Evolutionary conservation across 495 filamentous ascomycete genomes (phyloP).

Genomic region (Penicillium roqueforti): DNA sequence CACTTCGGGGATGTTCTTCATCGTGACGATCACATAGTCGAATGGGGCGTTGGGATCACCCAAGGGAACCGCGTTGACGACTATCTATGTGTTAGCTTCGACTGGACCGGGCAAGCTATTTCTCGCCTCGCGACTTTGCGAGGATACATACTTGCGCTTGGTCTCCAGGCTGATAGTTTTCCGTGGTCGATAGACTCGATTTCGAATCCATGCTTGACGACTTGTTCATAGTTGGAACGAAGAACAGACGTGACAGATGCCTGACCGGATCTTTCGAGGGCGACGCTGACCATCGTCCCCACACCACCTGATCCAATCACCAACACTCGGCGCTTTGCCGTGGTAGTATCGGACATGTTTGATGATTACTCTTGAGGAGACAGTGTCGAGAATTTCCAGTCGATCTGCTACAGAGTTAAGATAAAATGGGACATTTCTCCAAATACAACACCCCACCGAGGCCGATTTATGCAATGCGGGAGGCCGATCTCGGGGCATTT

Average conservation of each 20-base stretch:
- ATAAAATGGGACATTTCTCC: too few species aligned
- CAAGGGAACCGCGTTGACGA: conserved; percentile 9
- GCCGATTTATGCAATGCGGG: too few species aligned
- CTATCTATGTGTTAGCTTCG: not conserved
- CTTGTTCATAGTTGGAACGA: conserved; percentile 51
- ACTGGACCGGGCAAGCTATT: not conserved
- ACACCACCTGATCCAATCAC: conserved; percentile 50
- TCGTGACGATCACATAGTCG: conserved; percentile 50
- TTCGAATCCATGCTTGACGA: conserved; percentile 44
- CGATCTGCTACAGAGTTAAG: too few species aligned
- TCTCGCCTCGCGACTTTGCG: not conserved
- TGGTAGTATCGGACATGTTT: not conserved
- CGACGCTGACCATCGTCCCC: conserved; percentile 45
- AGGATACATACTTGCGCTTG: conserved; percentile 13
- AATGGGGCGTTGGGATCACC: conserved; percentile 4
- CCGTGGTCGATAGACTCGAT: conserved; percentile 42
- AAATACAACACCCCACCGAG: too few species aligned
- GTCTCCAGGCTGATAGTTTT: conserved; percentile 19
- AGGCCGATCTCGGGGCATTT: too few species aligned
- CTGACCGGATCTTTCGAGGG: conserved; percentile 36
- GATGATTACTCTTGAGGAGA: not conserved
- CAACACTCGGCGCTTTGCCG: conserved; percentile 29
- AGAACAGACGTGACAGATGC: conserved; percentile 45
- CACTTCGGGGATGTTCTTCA: conserved; percentile 41
- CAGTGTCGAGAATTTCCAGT: not conserved